phyloP scores from a whole-genome alignment of 2,329 filamentous ascomycete species.

The Pyrenophora seminiperda region DNA sequence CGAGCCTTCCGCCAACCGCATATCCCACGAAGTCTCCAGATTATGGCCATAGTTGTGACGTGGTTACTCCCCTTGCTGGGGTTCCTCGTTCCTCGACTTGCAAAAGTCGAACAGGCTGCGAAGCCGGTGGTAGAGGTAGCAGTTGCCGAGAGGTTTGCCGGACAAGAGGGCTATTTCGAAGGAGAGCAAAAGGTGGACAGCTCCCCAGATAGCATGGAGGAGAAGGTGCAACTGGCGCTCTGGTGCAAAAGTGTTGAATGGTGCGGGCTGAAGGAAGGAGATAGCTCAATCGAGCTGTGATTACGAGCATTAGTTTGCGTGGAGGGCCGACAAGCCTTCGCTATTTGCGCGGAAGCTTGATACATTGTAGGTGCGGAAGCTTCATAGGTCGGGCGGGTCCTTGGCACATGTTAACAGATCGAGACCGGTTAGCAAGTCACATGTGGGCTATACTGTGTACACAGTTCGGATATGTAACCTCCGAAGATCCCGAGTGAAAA shows the following conservation, averaged over 20 bases:
- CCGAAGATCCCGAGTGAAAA: too few relatives aligned
- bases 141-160: constrained; percentile 30
- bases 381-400: too few relatives aligned
- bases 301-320: too few relatives aligned
- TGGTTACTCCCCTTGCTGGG: constrained; percentile 37
- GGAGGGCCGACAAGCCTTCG: too few relatives aligned
- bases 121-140: constrained; percentile 38
- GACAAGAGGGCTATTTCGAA: constrained; percentile 45
- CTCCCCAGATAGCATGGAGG: constrained; percentile 39
- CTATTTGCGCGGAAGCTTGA: too few relatives aligned
- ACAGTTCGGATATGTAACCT: too few relatives aligned
- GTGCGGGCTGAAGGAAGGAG: constrained; percentile 19
- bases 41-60: constrained; percentile 34
- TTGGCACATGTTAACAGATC: too few relatives aligned
- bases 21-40: constrained; percentile 32
- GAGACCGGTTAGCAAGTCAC: too few relatives aligned
- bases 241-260: constrained; percentile 47
- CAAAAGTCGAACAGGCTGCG: constrained; percentile 39
- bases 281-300: constrained; percentile 16
- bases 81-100: constrained; percentile 37
- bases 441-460: too few relatives aligned
- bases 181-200: constrained; percentile 38
- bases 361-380: too few relatives aligned
- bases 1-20: constrained; percentile 43
- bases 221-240: constrained; percentile 37